Evolutionary conservation across 140 eudicot genomes (phyloP), one percentile per base, ranked within the genome.

Genomic region (Cichorium intybus): DNA sequence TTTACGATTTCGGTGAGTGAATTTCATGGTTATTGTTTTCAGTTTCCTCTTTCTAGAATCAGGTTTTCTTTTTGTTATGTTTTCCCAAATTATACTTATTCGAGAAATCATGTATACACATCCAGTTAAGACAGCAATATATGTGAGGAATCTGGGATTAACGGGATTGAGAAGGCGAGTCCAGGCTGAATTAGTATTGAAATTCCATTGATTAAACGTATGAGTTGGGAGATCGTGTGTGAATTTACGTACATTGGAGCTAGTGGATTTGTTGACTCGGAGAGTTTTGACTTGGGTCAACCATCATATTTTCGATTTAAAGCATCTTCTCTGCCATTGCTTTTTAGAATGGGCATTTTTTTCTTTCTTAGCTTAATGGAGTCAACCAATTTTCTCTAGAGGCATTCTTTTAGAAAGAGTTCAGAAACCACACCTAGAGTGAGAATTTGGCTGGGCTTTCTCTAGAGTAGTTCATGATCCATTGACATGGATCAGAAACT

Each of bases 251-350:
- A 34, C 67, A 55, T 73, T 64, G 66, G 61, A 59, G 14, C 43
- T 33, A 17, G 20, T 65, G 59, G 56, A 46, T 56, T 56, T 65
- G 62, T 65, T 73, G 68, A 65, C 68, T 56, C 5, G 2, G 9
- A 55, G 12, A 35, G 73, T 56, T n/a, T n/a, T 74, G 73, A 74
- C 73, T 52, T n/a, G 66, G 64, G 72, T 72, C 71, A 54, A 73
- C 66, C 50, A 43, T 73, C 72, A 24, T 72, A 60, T 39, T 52
- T n/a, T 18, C 39, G 64, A 52, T 39, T 5, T 71, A 52, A 15
- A 49, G 27, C 10, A 2, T 47, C 43, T 62, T 48, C 4, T 61
- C 2, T 51, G 56, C 64, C 64, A 43, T 37, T 14, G 64, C 17
- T 62, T 52, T n/a, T n/a, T 61, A 14, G 58, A 62, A 62, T 56